Evolutionary conservation across 805 yeast genomes (phyloP).

Genomic region (Blastobotrys americana): DNA sequence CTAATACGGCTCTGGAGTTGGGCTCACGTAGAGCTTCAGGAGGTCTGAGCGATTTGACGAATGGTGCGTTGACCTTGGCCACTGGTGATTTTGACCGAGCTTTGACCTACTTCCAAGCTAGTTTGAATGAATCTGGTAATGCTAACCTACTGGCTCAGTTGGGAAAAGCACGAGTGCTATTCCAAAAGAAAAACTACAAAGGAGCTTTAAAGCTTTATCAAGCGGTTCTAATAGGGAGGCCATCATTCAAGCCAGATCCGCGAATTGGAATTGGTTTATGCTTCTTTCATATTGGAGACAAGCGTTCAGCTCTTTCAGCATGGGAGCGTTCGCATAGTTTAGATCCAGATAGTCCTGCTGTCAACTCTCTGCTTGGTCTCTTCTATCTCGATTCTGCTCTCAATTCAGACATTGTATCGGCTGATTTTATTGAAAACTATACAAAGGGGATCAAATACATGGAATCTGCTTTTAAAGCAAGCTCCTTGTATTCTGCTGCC

Average conservation of each 20-base stretch:
- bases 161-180: conserved; percentile 76
- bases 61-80: conserved; percentile 56
- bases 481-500: conserved; percentile 51
- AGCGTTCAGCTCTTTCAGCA: conserved; percentile 64
- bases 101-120: conserved; percentile 55
- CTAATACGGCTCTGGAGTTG: conserved; percentile 43
- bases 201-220: conserved; percentile 79
- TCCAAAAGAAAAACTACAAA: conserved; percentile 62
- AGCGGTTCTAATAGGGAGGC: conserved; percentile 67
- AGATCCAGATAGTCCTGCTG: conserved; percentile 51
- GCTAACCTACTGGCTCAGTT: conserved; percentile 68
- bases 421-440: conserved; percentile 54
- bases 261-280: conserved; percentile 92
- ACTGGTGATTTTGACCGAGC: conserved; percentile 65
- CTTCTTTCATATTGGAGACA: conserved; percentile 81
- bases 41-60: conserved; percentile 48
- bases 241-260: conserved; percentile 75
- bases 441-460: conserved; percentile 45
- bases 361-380: conserved; percentile 58
- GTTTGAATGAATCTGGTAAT: conserved; percentile 44
- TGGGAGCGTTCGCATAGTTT: conserved; percentile 77
- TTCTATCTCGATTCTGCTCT: conserved; percentile 61
- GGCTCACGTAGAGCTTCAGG: conserved; percentile 34
- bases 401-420: conserved; percentile 37
- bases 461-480: conserved; percentile 35